phyloP scores from a whole-genome alignment of 1,284 basidiomycete genomes.

The Irpex sp. region DNA sequence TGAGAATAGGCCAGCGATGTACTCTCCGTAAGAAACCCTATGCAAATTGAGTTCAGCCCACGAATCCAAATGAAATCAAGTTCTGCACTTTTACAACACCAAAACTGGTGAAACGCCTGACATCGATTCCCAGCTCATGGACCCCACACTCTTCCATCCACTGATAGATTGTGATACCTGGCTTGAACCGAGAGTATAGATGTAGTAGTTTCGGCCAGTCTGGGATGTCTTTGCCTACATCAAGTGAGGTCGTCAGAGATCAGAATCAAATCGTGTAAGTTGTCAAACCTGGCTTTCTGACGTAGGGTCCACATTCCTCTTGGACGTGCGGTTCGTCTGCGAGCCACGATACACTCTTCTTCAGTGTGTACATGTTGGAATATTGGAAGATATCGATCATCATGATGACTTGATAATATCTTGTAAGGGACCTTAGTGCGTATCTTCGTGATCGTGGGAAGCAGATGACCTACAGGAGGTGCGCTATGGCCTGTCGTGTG shows the following conservation, averaged over 20 bases:
- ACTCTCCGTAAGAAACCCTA: conserved; percentile 91
- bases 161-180: conserved; percentile 80
- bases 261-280: conserved; percentile 1
- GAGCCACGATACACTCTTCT: conserved; percentile 81
- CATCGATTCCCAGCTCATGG: conserved; percentile 76
- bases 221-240: conserved; percentile 31
- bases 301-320: conserved; percentile 87
- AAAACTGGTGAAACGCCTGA: conserved; percentile 94
- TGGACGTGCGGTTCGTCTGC: conserved; percentile 80
- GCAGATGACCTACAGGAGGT: conserved; percentile 70
- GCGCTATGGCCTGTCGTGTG: conserved; percentile 86
- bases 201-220: conserved; percentile 84
- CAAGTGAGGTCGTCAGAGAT: not conserved
- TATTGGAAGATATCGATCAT: conserved; percentile 96
- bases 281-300: conserved; percentile 65
- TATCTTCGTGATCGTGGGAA: not conserved
- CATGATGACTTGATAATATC: conserved; percentile 96
- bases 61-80: not conserved
- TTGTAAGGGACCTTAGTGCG: conserved; percentile 9
- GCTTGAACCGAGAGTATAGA: conserved; percentile 84
- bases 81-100: conserved; percentile 87
- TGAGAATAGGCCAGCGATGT: conserved; percentile 85
- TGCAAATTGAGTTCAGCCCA: not conserved
- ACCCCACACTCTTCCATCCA: conserved; percentile 87
- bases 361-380: conserved; percentile 95